Evolutionary conservation across 345 rosid genomes (phyloP).

Genomic region (Citropsis articulata): DNA sequence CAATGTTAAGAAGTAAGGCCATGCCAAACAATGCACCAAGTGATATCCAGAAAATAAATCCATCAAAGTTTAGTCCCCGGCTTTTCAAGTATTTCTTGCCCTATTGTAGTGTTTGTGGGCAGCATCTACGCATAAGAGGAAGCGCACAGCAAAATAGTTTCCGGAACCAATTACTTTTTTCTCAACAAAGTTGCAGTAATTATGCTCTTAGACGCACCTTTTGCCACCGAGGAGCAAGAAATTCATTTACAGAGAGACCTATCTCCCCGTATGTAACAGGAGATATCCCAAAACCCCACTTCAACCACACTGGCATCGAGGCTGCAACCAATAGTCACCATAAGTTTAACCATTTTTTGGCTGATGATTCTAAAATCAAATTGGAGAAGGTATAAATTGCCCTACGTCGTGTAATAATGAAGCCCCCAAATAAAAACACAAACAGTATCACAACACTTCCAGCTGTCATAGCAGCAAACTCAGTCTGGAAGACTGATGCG

Average conservation of each 20-base stretch:
- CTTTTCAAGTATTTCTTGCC: constrained; percentile 46
- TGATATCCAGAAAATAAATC: constrained; percentile 60
- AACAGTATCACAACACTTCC: background rate
- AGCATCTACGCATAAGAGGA: constrained; percentile 28
- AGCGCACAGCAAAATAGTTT: background rate
- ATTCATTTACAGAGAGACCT: constrained; percentile 60
- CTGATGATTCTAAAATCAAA: background rate
- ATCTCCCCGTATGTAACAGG: constrained; percentile 67
- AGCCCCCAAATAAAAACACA: background rate
- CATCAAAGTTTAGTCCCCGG: constrained; percentile 58
- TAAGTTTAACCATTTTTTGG: background rate
- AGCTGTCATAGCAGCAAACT: background rate
- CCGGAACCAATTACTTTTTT: background rate
- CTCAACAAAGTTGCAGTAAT: background rate
- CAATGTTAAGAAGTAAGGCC: constrained; percentile 52
- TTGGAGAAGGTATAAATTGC: background rate
- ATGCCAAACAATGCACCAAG: constrained; percentile 56
- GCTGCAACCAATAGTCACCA: constrained; percentile 38
- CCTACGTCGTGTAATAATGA: background rate
- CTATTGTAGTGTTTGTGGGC: constrained; percentile 47
- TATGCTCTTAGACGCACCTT: constrained; percentile 29
- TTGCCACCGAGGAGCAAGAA: constrained; percentile 70
- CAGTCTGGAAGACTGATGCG: background rate
- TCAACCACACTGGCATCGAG: constrained; percentile 64
- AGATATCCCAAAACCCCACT: constrained; percentile 72